Conservation (phyloP, 2,329 filamentous ascomycete species). For the Botrytis fragariae region DNA sequence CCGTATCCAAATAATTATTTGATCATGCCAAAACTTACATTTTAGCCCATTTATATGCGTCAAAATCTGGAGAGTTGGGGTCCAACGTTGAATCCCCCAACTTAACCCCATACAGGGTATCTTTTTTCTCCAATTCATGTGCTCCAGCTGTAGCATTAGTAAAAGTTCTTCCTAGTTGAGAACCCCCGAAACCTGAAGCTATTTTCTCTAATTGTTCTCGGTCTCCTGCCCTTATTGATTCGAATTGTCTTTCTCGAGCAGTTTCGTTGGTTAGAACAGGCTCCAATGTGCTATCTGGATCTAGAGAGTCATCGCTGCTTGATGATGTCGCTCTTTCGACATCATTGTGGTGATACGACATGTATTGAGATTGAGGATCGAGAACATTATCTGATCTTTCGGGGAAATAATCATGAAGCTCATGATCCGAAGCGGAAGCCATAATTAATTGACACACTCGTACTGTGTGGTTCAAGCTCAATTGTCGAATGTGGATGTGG, state of each 20-base stretch:
- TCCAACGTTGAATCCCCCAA: constrained; percentile 51
- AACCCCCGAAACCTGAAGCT: constrained; percentile 30
- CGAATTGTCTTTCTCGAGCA: constrained; percentile 27
- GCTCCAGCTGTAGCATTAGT: background rate
- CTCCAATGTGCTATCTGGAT: constrained; percentile 19
- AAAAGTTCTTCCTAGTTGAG: constrained; percentile 23
- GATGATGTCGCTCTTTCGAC: background rate
- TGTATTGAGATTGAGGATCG: background rate
- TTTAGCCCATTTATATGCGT: constrained; percentile 31
- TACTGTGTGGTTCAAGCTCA: background rate
- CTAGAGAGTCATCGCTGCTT: constrained; percentile 20
- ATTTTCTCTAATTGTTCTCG: constrained; percentile 33
- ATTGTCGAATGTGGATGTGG: background rate
- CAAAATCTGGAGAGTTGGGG: constrained; percentile 43
- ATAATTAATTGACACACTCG: background rate
- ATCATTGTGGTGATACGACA: background rate
- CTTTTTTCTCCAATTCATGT: constrained; percentile 24
- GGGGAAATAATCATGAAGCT: constrained; percentile 2
- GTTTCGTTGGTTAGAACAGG: constrained; percentile 26
- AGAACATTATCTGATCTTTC: background rate
- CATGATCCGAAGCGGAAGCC: constrained; percentile 3
- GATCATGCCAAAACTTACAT: constrained; percentile 25
- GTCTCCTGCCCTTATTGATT: constrained; percentile 32
- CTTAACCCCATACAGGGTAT: constrained; percentile 41
- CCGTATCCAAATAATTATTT: background rate